Base-by-base conservation (phyloP, 768 basidiomycete genomes). In the Guyanaporus albipodus region DNA sequence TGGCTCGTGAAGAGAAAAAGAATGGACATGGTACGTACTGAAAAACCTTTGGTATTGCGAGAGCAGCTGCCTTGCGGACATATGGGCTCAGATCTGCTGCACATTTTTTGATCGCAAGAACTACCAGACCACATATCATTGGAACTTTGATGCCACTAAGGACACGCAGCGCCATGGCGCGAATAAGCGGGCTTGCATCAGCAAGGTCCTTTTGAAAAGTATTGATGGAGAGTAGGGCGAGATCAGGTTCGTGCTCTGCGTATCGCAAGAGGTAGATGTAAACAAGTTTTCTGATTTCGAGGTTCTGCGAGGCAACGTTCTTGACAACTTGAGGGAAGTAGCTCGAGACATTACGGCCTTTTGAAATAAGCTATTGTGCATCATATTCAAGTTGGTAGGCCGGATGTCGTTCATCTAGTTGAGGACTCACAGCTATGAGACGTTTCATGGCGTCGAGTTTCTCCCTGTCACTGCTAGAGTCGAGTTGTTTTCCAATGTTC, bases 241-340 rank as follows among this genome's bases (percentile, higher is more conserved):
- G 83, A 66, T 98, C 96, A 12, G 96, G 94, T 58, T 96, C 93
- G 27, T 84, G 80, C 33, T 89, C 84, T 40, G 96, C 92, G 67
- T 96, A 94, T 49, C 91, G 85, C 36, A 98, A 73, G 54, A 99
- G 84, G 71, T 95, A 99, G 54, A 98, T 95, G 67, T 98, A 98
- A 31, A 98, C 92, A 42, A 99, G 82, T 69, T 98, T 97, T 49
- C 95, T 83, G 58, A 95, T 86, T 67, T 96, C 92, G 39, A 98
- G 81, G 61, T 91, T 90, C 45, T 83, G 81, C 3, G 92, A 89
- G 2, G 91, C 91, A 32, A 98, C 95, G 58, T 94, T 94, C 73
- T 94, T 97, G 58, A 97, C 93, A 22, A 99, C 96, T 61, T 89
- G 88, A 5, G 96, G 89, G 60, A 98, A 98, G 77, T 92, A 94